Percentiles rank a stretch among this genome's conserved stretches.
Evolutionary conservation across 495 filamentous ascomycete genomes (phyloP).

Genomic region (Hypoxylon fuscum): DNA sequence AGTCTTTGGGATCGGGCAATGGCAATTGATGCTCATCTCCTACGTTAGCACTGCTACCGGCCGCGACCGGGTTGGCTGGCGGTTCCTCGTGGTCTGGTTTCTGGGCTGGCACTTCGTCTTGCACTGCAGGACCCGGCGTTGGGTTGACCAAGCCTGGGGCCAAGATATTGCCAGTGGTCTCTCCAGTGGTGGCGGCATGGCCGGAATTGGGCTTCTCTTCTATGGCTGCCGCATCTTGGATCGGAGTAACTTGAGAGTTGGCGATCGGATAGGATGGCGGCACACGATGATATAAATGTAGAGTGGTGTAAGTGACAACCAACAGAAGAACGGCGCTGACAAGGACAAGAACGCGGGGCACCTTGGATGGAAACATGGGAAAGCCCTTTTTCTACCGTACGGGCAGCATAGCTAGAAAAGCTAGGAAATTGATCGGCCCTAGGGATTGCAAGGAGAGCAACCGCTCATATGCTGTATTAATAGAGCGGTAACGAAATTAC

Average conservation of each 20-base stretch:
- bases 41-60: background rate
- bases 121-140: background rate
- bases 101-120: conserved; percentile 4
- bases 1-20: conserved; percentile 27
- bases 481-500: too few species aligned
- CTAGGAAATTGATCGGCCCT: too few species aligned
- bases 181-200: conserved; percentile 3
- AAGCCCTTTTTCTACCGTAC: conserved; percentile 21
- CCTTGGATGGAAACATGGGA: conserved; percentile 37
- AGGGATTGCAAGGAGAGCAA: too few species aligned
- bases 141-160: background rate
- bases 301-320: conserved; percentile 36
- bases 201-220: conserved; percentile 1
- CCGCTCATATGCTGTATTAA: too few species aligned
- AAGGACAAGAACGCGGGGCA: conserved; percentile 33
- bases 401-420: conserved; percentile 27
- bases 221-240: conserved; percentile 15
- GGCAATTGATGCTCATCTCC: background rate
- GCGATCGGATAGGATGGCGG: conserved; percentile 27
- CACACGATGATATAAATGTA: conserved; percentile 29
- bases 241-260: conserved; percentile 18
- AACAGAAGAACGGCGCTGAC: conserved; percentile 32
- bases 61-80: background rate
- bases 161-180: background rate
- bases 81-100: background rate